Percentiles rank a stretch among this genome's conserved stretches.
These are phyloP conservation scores for Nectriaceae sp. DNA, from an alignment of 2,329 filamentous ascomycete species.

Conservation along the genomic window DNA sequence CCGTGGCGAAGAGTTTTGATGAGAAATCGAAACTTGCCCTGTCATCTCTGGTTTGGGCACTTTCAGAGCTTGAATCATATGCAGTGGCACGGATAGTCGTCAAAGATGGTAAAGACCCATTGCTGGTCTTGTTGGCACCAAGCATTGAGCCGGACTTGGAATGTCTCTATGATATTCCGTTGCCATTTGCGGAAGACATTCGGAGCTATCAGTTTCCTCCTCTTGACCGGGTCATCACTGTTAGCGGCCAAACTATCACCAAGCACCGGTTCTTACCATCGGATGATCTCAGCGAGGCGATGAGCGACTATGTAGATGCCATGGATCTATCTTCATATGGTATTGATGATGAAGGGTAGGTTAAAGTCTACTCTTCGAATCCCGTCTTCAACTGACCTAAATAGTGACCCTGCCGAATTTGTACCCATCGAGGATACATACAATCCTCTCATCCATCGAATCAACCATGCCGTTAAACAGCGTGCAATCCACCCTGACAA, in stretches of 20 bases:
- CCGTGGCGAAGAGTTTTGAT: constrained; percentile 75
- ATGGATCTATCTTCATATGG: constrained; percentile 82
- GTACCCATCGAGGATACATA: constrained; percentile 79
- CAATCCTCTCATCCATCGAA: constrained; percentile 82
- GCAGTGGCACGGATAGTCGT: constrained; percentile 82
- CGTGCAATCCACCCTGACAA: constrained; percentile 75
- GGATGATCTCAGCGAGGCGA: constrained; percentile 72
- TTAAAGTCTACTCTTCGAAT: not conserved
- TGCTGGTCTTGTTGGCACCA: constrained; percentile 77
- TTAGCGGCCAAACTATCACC: constrained; percentile 78
- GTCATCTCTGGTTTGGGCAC: constrained; percentile 85
- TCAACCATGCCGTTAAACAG: constrained; percentile 82
- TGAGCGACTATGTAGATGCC: constrained; percentile 88
- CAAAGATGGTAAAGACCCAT: constrained; percentile 80
- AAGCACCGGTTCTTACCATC: constrained; percentile 83
- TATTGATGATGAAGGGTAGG: constrained; percentile 73
- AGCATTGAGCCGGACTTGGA: constrained; percentile 78
- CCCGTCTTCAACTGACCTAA: constrained; percentile 17
- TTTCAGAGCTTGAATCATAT: constrained; percentile 82
- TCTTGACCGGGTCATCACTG: constrained; percentile 81
- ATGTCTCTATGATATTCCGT: constrained; percentile 83
- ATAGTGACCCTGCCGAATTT: constrained; percentile 62
- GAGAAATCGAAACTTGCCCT: constrained; percentile 82
- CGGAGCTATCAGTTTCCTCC: constrained; percentile 90
- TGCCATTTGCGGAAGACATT: constrained; percentile 93